Base-by-base conservation (phyloP, 495 filamentous ascomycete genomes). In the Usnea hakonensis region DNA sequence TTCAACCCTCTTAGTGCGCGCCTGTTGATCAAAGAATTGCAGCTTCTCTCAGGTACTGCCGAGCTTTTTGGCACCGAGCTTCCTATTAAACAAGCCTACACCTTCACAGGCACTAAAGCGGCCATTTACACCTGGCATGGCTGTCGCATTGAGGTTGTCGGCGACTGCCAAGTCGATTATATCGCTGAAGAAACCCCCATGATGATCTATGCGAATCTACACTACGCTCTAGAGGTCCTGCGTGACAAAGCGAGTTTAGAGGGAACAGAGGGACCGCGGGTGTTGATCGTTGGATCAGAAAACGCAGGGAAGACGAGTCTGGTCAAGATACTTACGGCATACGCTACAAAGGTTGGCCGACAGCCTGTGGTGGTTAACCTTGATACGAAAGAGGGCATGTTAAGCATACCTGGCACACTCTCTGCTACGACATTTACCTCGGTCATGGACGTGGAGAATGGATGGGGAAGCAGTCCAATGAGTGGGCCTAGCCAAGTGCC, bases 1-100 rank as follows among this genome's bases (percentile, higher is more conserved):
- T 16, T 21, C 38, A 17, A 16, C 19, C 9, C 19, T 9, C 37
- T 37, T 32, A 37, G 19, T 32, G 11, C 37, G 37, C 17, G 21
- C 3, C 35, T 19, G 50, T 58, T 66, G 38, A 62, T 59, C 21
- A 60, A 50, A 14, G 30, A 5, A 33, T 38, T 48, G 33, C 67
- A 88, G 81, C 81, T 99, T 26, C 73, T 89, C 43, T 81, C 80
- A 41, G 94, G 94, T 65, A 90, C 85, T 16, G 95, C 95, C 44
- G 94, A 99, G 78, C 83, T 95, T 69, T 96, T 97, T 76, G 95
- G 95, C 71, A 94, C 91, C 55, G 92, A 97, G 75, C 88, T 99
- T 60, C 90, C 91, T 16, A 81, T 83, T 16, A 88, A 86, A 61
- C 85, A 87, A 59, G 79, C 80, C 2, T 97, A 97, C 79, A 86